Base-by-base conservation (phyloP, 2,329 filamentous ascomycete species). In the Hymenoscyphus linearis region DNA sequence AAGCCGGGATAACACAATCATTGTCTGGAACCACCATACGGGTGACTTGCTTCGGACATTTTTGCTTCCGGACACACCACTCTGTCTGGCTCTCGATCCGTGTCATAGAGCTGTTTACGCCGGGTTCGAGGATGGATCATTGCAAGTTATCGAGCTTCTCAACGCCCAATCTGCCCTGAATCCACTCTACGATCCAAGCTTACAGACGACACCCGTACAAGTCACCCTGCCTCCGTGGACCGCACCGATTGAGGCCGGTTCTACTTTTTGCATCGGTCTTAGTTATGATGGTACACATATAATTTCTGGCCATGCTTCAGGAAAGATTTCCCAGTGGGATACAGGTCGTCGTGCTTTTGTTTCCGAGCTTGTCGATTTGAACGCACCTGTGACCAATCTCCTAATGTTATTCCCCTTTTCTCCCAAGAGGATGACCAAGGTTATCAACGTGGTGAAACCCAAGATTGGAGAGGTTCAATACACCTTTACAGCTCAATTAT, bases 21-120 rank as follows among this genome's bases (percentile, higher is more conserved):
- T 96, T 69, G 81, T 96, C 63, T 99, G 95, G 95, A 93, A 98
- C 76, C 96, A 96, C 73, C 85, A 87, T 64, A 90, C 85, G 0
- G 91, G 91, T 44, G 83, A 85, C 63, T 80, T 88, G 12, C 78
- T 98, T 61, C 85, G 93, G 52, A 98, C 92, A 3, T 85, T 96
- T 66, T 81, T 98, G 47, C 85, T 98, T 60, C 85, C 90, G 1
- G 80, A 82, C n/a, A 78, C 82, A 18, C 91, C 93, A 16, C 79
- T 88, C 34, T 92, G 88, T 68, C 74, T 93, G 36, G 79, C 84
- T 9, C 78, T 98, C 4, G 95, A 98, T 74, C 89, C 93, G 0
- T 91, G 87, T 63, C 88, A 93, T 65, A 84, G 93, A 58, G 91
- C 89, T 4, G 85, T 95, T 61, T 96, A 93, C 70, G 84, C 89